Conservation (phyloP, 345 rosid species). For the Eucalyptus erythrocorys region DNA sequence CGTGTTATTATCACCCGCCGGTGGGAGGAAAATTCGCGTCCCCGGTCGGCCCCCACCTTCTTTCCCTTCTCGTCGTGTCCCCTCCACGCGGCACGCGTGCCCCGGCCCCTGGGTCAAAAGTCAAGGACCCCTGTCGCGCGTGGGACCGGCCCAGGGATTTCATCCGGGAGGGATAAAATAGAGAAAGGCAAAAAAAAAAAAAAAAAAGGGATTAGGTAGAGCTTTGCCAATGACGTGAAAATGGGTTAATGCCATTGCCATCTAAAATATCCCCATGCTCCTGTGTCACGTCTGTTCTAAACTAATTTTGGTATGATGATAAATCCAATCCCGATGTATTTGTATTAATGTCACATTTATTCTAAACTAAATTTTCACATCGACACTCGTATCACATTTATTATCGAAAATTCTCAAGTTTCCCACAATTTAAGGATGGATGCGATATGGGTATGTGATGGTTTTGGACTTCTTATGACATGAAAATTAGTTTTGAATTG, state of each 20-base stretch:
- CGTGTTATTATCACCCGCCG: not conserved
- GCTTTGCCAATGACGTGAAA: not conserved
- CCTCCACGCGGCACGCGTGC: not conserved
- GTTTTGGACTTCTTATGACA: not conserved
- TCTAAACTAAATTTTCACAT: not conserved
- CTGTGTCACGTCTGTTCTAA: no score
- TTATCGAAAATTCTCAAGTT: not conserved
- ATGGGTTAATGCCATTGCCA: not conserved
- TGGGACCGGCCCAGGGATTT: not conserved
- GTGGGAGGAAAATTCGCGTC: not conserved
- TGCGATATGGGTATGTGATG: accelerated
- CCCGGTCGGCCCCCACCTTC: not conserved
- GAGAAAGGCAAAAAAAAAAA: not conserved
- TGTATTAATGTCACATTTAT: not conserved
- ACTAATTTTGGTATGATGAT: no score
- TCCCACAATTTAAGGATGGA: not conserved
- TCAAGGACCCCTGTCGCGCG: not conserved
- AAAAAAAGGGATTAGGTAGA: not conserved
- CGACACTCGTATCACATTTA: not conserved
- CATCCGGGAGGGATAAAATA: not conserved
- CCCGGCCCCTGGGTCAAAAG: not conserved
- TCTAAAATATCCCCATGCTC: not conserved
- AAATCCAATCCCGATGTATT: accelerated
- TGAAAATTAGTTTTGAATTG: not conserved
- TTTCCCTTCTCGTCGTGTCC: not conserved